Evolutionary conservation across 371 early-diverging fungal species (phyloP).

Genomic region (Mucor sp.): DNA sequence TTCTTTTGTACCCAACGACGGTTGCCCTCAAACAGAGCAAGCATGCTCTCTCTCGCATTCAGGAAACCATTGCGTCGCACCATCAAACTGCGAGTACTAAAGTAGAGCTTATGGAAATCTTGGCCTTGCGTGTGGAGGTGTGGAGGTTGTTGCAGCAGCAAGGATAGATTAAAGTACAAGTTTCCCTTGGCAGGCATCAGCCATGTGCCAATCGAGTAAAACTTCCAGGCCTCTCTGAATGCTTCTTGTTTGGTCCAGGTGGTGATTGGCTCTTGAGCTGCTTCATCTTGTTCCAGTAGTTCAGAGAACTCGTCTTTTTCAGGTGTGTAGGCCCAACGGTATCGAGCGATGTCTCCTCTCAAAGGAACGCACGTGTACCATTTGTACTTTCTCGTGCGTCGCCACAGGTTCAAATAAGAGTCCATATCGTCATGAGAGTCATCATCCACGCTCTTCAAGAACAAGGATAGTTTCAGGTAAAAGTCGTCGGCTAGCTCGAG

Average conservation of each 20-base stretch:
- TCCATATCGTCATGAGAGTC: slow-evolving; percentile 13
- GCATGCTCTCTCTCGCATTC: slow-evolving; percentile 49
- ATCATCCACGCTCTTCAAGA: slow-evolving; percentile 38
- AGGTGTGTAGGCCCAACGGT: slow-evolving; percentile 51
- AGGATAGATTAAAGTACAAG: slow-evolving; percentile 44
- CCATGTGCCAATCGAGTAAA: slow-evolving; percentile 59
- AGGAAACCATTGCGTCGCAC: slow-evolving; percentile 49
- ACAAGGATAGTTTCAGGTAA: slow-evolving; percentile 39
- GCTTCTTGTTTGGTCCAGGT: slow-evolving; percentile 24
- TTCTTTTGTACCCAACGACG: slow-evolving; percentile 37
- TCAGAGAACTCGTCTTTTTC: slow-evolving; percentile 25
- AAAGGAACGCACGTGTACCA: slow-evolving; percentile 60
- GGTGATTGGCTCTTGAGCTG: not conserved
- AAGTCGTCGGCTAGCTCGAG: slow-evolving; percentile 46
- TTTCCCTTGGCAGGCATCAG: slow-evolving; percentile 62
- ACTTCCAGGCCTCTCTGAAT: slow-evolving; percentile 50
- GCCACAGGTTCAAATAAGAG: slow-evolving; percentile 32
- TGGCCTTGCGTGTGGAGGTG: slow-evolving; percentile 6
- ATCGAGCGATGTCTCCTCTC: slow-evolving; percentile 65
- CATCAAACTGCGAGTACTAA: slow-evolving; percentile 47
- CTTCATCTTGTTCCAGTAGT: not conserved
- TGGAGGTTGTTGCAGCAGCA: slow-evolving; percentile 24
- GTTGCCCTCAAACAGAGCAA: slow-evolving; percentile 47
- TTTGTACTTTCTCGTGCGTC: slow-evolving; percentile 36
- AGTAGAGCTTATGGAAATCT: slow-evolving; percentile 46